Evolutionary conservation across 2,329 filamentous ascomycete genomes (phyloP), one percentile per base, ranked within the genome.

Genomic region (Sporothrix pseudoabietina): DNA sequence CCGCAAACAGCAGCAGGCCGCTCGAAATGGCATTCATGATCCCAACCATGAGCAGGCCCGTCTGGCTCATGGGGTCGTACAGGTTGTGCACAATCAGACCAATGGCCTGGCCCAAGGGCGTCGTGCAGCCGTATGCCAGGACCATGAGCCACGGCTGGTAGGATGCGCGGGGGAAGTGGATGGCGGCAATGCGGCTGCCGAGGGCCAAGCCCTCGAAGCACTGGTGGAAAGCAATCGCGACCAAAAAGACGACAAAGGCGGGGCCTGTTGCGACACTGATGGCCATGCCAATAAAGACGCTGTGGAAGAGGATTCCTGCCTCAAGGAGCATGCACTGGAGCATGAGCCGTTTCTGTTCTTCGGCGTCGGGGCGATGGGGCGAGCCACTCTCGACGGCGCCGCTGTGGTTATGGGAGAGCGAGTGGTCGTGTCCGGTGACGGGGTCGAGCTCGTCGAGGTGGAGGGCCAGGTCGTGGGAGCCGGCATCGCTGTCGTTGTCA

Each of bases 171-270:
- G 92, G 88, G 78, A 98, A 97, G 80, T 91, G 89, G 39, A 97
- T 89, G 10, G 92, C 91, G 0, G 93, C 92, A 77, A 97, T 97
- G 73, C 94, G 91, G 59, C 92, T 92, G 7, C 94, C 94, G 4
- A 97, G 87, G 0, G 94, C 94, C 16, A 97, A 89, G 1, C 94
- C 94, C 82, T 97, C 94, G 76, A 97, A 97, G 0, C 92, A 94
- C 82, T 97, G 92, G 79, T 96, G 93, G 81, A 95, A 94, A 76
- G 88, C 89, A 75, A 96, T 94, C 69, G 93, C 93, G 41, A 94
- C 85, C 0, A 96, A 84, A 76, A 96, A 92, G 14, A 95, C 91
- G 57, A 93, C 84, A 79, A 96, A 96, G 0, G 91, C 89, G 0
- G 92, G 91, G 0, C 92, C 92, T 0, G 92, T 94, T 0, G 93